Evolutionary conservation across 2,329 filamentous ascomycete species (phyloP), one percentile per base, ranked within the genome.

Genomic region (Monosporascus sp.): DNA sequence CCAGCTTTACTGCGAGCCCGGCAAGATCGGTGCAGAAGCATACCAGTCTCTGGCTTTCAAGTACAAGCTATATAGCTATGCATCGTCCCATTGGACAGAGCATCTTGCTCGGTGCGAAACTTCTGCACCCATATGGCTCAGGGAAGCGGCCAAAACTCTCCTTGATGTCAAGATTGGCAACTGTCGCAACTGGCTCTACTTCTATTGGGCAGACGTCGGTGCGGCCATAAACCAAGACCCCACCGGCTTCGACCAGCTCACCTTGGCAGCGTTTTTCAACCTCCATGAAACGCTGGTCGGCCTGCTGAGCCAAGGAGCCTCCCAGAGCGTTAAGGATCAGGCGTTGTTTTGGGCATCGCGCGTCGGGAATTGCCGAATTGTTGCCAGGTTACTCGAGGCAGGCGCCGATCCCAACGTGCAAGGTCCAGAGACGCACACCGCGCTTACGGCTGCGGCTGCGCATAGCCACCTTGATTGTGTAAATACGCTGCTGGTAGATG

Each of bases 21-120:
- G 57, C 8, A 57, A 55, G 19, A 5, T 63, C 2, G 60, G 63
- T 17, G 52, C 57, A 47, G 63, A 65, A 22, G 48, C 56, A 31
- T 70, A 61, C 46, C 37, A 49, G 38, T 38, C 48, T 26, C 57
- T 72, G 26, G 50, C 54, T 37, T 52, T 63, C 11, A 52, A 56
- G 20, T 66, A 70, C 48, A 43, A 26, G 24, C 63, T 73, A 47
- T 72, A 70, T 56, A 63, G 63, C 44, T 74, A 74, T 59, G 59
- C 71, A 17, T 62, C 72, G 1, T 58, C 60, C 24, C 55, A 72
- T 59, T 74, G 70, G 72, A 61, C 69, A 31, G 53, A 65, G 27
- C 71, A 74, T 52, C 70, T 63, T 58, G 51, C 59, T 6, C 11
- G 49, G 8, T 64, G 60, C 38, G 61, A 65, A 27, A 48, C 43